These are phyloP conservation scores for Cylindrotheca fusiformis DNA, from an alignment of 108 stramenopile species.

Conservation along the genomic window DNA sequence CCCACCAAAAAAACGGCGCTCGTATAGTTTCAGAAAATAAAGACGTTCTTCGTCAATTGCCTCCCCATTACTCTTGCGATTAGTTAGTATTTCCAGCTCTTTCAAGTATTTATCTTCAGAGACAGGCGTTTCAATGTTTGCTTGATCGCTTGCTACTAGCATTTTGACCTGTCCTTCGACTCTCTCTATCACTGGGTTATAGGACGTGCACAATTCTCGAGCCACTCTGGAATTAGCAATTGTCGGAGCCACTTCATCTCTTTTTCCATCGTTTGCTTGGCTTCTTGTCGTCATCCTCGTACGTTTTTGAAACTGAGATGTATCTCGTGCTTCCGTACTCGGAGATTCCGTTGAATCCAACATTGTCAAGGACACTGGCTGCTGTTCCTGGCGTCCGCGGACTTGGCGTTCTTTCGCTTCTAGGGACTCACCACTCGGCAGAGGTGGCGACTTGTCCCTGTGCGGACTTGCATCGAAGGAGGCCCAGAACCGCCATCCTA, in stretches of 20 bases:
- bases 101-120: neutral
- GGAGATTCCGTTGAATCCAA: too few relatives aligned
- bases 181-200: neutral
- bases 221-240: neutral
- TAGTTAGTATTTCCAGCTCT: neutral
- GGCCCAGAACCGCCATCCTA: too few relatives aligned
- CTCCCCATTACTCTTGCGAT: conserved; percentile 7
- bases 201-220: neutral
- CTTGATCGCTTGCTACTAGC: neutral
- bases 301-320: too few relatives aligned
- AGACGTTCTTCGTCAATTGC: conserved; percentile 23
- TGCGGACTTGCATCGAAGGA: too few relatives aligned
- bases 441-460: too few relatives aligned
- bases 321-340: too few relatives aligned
- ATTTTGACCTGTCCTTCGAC: neutral
- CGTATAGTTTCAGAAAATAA: conserved; percentile 14
- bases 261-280: neutral
- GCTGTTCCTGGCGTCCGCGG: too few relatives aligned
- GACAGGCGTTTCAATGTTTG: neutral
- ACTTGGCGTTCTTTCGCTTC: too few relatives aligned
- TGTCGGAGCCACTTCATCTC: neutral
- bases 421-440: too few relatives aligned
- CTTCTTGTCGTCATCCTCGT: neutral
- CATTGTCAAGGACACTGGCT: too few relatives aligned
- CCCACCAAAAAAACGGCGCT: too few relatives aligned